A percentile compares a stretch with the other conserved stretches of the same genome.
Conservation (phyloP, 805 yeast genomes). For the Lipomyces yamadae region DNA sequence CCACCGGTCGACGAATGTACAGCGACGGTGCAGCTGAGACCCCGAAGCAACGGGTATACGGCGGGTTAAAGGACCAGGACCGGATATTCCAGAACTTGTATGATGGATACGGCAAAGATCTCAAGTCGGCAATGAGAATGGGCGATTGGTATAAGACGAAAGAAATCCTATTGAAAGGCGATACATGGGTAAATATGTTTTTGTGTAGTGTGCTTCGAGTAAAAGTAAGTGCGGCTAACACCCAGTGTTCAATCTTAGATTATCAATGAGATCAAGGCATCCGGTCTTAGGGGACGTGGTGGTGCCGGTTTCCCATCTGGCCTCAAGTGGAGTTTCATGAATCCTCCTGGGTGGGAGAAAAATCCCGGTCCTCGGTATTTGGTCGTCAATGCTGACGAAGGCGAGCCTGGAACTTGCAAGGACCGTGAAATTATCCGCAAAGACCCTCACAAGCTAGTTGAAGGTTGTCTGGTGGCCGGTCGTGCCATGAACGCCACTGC, state of each 20-base stretch:
- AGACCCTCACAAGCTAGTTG: constrained; percentile 89
- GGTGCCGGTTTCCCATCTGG: constrained; percentile 96
- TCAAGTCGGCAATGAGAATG: constrained; percentile 73
- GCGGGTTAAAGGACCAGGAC: constrained; percentile 81
- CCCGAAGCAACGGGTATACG: constrained; percentile 58
- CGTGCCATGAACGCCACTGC: constrained; percentile 93
- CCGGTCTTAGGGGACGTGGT: constrained; percentile 89
- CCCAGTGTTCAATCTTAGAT: constrained; percentile 46
- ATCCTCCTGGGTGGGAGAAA: constrained; percentile 95
- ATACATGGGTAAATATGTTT: constrained; percentile 59
- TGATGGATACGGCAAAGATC: constrained; percentile 73
- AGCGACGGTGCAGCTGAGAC: constrained; percentile 46
- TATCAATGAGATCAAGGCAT: constrained; percentile 81
- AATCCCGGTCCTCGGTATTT: constrained; percentile 80
- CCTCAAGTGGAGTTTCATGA: constrained; percentile 90
- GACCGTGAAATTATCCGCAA: constrained; percentile 90
- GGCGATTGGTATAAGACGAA: constrained; percentile 95
- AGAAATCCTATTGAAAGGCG: constrained; percentile 81
- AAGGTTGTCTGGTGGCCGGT: constrained; percentile 89
- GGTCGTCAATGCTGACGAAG: constrained; percentile 92
- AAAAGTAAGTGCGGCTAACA: not conserved
- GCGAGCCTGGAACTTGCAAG: constrained; percentile 94
- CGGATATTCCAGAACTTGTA: constrained; percentile 86
- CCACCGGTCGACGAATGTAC: constrained; percentile 5
- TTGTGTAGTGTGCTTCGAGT: not conserved